A percentile compares a stretch with the other conserved stretches of the same genome.
Conservation (phyloP, 2,329 filamentous ascomycete species). For the Verticillium nubilum region DNA sequence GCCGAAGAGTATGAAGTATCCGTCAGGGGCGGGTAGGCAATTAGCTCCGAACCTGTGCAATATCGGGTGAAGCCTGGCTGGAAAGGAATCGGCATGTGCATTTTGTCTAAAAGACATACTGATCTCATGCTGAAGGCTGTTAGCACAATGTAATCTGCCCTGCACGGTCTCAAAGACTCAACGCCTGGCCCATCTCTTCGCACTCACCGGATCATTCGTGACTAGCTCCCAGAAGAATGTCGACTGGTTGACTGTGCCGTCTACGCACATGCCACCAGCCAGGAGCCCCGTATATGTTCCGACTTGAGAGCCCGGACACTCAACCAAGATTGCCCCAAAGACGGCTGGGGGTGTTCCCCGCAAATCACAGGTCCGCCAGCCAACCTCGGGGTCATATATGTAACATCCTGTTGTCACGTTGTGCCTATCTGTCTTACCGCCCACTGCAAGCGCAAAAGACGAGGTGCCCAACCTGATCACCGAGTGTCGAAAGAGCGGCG, state of each 20-base stretch:
- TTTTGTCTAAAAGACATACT: not conserved
- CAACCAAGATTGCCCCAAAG: constrained; percentile 38
- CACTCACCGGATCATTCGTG: constrained; percentile 30
- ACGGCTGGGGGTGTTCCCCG: constrained; percentile 28
- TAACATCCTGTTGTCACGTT: constrained; percentile 45
- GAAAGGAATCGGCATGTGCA: not conserved
- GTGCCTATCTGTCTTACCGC: constrained; percentile 51
- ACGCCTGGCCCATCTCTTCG: not conserved
- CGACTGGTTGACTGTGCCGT: constrained; percentile 58
- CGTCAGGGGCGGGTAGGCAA: constrained; percentile 19
- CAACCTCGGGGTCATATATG: constrained; percentile 41
- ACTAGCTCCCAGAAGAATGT: constrained; percentile 60
- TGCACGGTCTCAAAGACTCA: not conserved
- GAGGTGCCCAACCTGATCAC: constrained; percentile 47
- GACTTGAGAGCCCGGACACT: constrained; percentile 16
- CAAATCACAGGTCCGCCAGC: constrained; percentile 40
- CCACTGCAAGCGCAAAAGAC: constrained; percentile 50
- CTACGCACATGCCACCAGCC: constrained; percentile 63
- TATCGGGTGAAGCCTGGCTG: not conserved
- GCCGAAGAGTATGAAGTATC: constrained; percentile 31
- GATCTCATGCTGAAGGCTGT: not conserved
- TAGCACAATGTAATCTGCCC: not conserved
- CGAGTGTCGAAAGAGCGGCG: constrained; percentile 71
- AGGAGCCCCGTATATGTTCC: constrained; percentile 53
- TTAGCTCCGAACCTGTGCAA: constrained; percentile 38